A percentile compares a stretch with the other conserved stretches of the same genome.
phyloP scores from a whole-genome alignment of 345 rosid genomes.

The Arabis alpina region DNA sequence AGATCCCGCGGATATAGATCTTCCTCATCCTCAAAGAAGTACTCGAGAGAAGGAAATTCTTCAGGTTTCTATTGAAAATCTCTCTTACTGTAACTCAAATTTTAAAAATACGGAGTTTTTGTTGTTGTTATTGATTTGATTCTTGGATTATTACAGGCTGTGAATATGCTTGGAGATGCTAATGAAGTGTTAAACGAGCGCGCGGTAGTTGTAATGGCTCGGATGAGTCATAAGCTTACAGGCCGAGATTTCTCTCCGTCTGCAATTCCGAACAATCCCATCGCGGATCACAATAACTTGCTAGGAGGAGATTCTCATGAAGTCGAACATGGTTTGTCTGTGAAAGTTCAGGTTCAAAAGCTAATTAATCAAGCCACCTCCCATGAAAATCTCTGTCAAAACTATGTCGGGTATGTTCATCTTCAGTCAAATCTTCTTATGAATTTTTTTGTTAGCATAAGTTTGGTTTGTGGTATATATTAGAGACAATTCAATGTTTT shows the following conservation, averaged over 20 bases:
- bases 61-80: constrained; percentile 59
- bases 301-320: constrained; percentile 82
- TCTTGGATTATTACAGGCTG: constrained; percentile 63
- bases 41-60: constrained; percentile 94
- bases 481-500: not conserved
- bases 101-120: not conserved
- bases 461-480: not conserved
- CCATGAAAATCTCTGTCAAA: constrained; percentile 93
- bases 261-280: constrained; percentile 53
- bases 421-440: not conserved
- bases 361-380: constrained; percentile 84
- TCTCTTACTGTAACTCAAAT: not conserved
- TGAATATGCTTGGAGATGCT: constrained; percentile 96
- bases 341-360: constrained; percentile 96
- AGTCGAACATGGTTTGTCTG: constrained; percentile 88
- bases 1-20: constrained; percentile 64
- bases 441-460: not conserved
- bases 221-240: constrained; percentile 93
- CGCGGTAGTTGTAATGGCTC: constrained; percentile 92
- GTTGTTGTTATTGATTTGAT: not conserved
- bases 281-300: constrained; percentile 72
- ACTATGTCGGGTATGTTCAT: constrained; percentile 85
- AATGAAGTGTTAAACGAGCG: constrained; percentile 93
- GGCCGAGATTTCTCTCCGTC: constrained; percentile 85
- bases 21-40: constrained; percentile 88